Evolutionary conservation across 352 stramenopile species (phyloP).

Genomic region (Plasmopara muralis): DNA sequence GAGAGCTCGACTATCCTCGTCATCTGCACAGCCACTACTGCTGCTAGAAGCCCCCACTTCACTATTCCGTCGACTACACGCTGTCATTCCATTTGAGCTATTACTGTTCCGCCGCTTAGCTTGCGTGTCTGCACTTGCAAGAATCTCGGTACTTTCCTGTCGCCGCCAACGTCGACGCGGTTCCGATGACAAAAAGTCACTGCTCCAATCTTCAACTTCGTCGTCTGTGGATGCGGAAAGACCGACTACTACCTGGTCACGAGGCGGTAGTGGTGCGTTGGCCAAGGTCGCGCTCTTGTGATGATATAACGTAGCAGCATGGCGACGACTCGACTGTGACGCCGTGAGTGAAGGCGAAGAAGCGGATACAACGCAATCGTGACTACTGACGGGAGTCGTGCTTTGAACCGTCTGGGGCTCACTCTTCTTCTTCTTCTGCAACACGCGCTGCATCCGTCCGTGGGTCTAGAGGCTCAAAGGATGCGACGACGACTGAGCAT

Average conservation of each 20-base stretch:
- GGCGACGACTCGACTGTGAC: conserved; percentile 9
- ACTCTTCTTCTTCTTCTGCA: conserved; percentile 23
- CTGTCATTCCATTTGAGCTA: conserved; percentile 16
- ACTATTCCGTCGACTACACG: conserved; percentile 13
- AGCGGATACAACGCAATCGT: neutral
- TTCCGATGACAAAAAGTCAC: conserved; percentile 34
- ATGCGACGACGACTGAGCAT: conserved; percentile 17
- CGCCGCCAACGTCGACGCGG: conserved; percentile 25
- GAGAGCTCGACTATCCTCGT: conserved; percentile 11
- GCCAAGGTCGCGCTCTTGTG: conserved; percentile 8
- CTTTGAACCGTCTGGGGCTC: conserved; percentile 5
- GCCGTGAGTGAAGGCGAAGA: conserved; percentile 10
- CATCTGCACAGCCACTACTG: conserved; percentile 16
- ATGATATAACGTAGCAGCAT: conserved; percentile 15
- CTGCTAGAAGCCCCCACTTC: conserved; percentile 10
- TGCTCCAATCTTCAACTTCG: conserved; percentile 74
- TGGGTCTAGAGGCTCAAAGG: conserved; percentile 2
- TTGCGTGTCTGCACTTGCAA: conserved; percentile 14
- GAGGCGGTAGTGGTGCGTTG: conserved; percentile 4
- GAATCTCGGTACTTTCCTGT: conserved; percentile 26
- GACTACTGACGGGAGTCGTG: neutral
- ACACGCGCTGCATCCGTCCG: conserved; percentile 26
- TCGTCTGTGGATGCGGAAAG: conserved; percentile 59
- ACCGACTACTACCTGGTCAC: conserved; percentile 65
- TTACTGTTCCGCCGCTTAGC: conserved; percentile 30